These are phyloP conservation scores for Acanthamoeba healyi DNA, from an alignment of 208 protist species.

Conservation along the genomic window DNA sequence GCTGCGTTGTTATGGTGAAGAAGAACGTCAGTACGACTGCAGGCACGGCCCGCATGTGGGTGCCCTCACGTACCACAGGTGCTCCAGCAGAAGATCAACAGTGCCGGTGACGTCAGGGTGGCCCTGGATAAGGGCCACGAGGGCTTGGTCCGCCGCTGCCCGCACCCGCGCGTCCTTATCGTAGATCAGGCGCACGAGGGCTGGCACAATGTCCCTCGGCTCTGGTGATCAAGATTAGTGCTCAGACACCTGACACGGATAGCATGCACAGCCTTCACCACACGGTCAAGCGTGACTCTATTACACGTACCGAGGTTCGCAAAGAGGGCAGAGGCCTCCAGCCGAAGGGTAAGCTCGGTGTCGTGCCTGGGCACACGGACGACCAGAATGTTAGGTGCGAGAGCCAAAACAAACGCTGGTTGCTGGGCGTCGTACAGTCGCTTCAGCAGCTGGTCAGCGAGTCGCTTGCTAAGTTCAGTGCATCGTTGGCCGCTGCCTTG, in stretches of 20 bases:
- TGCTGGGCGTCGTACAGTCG: background rate
- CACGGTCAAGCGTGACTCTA: too few relatives aligned
- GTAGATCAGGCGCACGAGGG: background rate
- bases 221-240: too few relatives aligned
- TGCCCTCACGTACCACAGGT: slow-evolving; percentile 54
- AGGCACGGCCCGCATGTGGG: too few relatives aligned
- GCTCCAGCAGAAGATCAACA: background rate
- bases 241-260: too few relatives aligned
- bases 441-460: slow-evolving; percentile 7
- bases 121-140: slow-evolving; percentile 18
- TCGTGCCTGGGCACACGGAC: background rate
- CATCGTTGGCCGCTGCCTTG: background rate
- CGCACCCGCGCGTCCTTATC: slow-evolving; percentile 39
- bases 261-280: too few relatives aligned
- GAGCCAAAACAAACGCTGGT: background rate
- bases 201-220: slow-evolving; percentile 1
- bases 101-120: slow-evolving; percentile 11
- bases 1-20: background rate
- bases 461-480: background rate
- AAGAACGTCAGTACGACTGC: too few relatives aligned
- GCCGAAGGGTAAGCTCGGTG: slow-evolving; percentile 28
- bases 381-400: background rate
- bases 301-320: slow-evolving; percentile 16
- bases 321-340: slow-evolving; percentile 47
- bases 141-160: slow-evolving; percentile 24